Percentiles rank a stretch among this genome's conserved stretches.
These are phyloP conservation scores for Tricholoma flavovirens DNA, from an alignment of 768 basidiomycete species.

Conservation along the genomic window DNA sequence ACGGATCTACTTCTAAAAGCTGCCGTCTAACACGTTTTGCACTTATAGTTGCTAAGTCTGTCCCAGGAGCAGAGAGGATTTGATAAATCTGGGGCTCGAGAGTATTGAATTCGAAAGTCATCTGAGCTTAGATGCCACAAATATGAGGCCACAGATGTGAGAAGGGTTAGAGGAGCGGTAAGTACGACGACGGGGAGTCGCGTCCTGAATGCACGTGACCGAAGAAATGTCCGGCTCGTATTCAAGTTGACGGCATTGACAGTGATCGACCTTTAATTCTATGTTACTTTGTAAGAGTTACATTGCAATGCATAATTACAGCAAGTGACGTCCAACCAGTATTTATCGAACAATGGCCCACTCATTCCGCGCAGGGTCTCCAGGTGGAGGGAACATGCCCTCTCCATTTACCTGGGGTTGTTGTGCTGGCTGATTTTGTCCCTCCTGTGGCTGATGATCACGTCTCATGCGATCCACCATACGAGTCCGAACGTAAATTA, in stretches of 20 bases:
- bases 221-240: too few species aligned
- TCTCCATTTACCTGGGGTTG: conserved; percentile 29
- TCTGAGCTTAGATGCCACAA: conserved; percentile 19
- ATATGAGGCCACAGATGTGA: conserved; percentile 16
- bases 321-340: conserved; percentile 11
- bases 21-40: conserved; percentile 86
- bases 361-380: conserved; percentile 58
- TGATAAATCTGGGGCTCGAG: conserved; percentile 58
- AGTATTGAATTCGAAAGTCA: conserved; percentile 47
- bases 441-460: conserved; percentile 46
- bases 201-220: conserved; percentile 15
- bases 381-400: conserved; percentile 57
- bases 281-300: not conserved
- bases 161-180: conserved; percentile 2
- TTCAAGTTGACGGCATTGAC: too few species aligned
- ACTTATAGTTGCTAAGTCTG: conserved; percentile 73
- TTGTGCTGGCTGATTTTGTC: conserved; percentile 37
- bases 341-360: conserved; percentile 56
- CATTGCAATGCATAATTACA: conserved; percentile 9
- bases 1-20: conserved; percentile 47
- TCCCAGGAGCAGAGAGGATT: conserved; percentile 72
- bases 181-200: conserved; percentile 2
- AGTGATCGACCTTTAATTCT: too few species aligned
- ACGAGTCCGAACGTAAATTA: conserved; percentile 76
- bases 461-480: conserved; percentile 69